Evolutionary conservation across 2,329 filamentous ascomycete genomes (phyloP).

Genomic region (Aspergillus clavatus): DNA sequence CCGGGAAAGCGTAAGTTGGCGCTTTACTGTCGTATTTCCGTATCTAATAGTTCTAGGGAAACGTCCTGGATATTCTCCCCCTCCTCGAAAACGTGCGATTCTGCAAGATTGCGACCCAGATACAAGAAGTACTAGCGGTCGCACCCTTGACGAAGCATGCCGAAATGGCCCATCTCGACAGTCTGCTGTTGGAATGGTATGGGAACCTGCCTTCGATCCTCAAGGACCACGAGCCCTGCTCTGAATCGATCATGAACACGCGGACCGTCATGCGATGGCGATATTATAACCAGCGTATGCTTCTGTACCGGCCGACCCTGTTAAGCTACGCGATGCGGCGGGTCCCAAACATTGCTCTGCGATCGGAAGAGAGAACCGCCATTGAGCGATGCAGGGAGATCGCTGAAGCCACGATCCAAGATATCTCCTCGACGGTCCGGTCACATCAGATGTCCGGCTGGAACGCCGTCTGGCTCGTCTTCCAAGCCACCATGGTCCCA

Average conservation of each 20-base stretch:
- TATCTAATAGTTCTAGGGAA: conserved; percentile 39
- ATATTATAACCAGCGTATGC: conserved; percentile 71
- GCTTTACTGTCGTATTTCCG: conserved; percentile 29
- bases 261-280: conserved; percentile 77
- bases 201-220: conserved; percentile 63
- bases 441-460: conserved; percentile 72
- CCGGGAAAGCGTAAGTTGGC: conserved; percentile 31
- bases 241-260: conserved; percentile 64
- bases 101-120: conserved; percentile 71
- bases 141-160: conserved; percentile 62
- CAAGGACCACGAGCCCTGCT: conserved; percentile 61
- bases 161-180: conserved; percentile 63
- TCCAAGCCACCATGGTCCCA: conserved; percentile 74
- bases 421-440: conserved; percentile 65
- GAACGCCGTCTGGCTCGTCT: conserved; percentile 78
- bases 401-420: conserved; percentile 65
- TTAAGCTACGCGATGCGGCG: conserved; percentile 58
- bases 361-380: conserved; percentile 61
- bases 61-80: conserved; percentile 63
- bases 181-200: conserved; percentile 67
- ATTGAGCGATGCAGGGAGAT: conserved; percentile 65
- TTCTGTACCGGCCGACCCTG: conserved; percentile 68
- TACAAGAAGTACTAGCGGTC: conserved; percentile 70
- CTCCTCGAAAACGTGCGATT: conserved; percentile 73
- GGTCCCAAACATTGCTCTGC: conserved; percentile 47